Conservation (phyloP, 768 basidiomycete species). For the Omphalotus guepiniiformis region DNA sequence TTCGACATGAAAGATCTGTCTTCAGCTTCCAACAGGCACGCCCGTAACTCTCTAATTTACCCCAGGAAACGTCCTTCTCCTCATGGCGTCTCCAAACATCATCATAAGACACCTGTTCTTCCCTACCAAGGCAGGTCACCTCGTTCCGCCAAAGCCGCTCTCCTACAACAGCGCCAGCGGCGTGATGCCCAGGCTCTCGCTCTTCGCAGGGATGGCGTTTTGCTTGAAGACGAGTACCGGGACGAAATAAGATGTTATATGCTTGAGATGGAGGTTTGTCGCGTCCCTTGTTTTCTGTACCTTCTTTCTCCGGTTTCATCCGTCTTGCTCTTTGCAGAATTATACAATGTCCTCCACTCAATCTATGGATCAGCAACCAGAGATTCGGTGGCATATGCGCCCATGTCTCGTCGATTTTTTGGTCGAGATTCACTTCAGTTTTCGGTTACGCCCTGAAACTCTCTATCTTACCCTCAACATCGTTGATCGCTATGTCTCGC, state of each 20-base stretch:
- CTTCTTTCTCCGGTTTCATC: slow-evolving; percentile 12
- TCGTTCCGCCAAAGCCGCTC: slow-evolving; percentile 56
- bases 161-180: slow-evolving; percentile 55
- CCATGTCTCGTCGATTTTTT: slow-evolving; percentile 98
- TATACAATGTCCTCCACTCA: slow-evolving; percentile 88
- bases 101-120: slow-evolving; percentile 53
- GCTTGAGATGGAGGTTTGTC: slow-evolving; percentile 96
- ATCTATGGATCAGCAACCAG: slow-evolving; percentile 99
- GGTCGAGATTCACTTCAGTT: slow-evolving; percentile 97
- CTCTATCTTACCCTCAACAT: slow-evolving; percentile 98
- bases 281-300: slow-evolving; percentile 9
- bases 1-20: slow-evolving; percentile 77
- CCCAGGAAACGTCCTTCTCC: slow-evolving; percentile 86
- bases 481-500: slow-evolving; percentile 98
- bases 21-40: slow-evolving; percentile 50
- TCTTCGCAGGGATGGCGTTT: slow-evolving; percentile 65
- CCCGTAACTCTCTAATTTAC: slow-evolving; percentile 63
- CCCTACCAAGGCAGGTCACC: slow-evolving; percentile 54
- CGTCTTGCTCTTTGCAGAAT: slow-evolving; percentile 39
- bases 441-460: slow-evolving; percentile 96
- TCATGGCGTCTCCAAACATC: slow-evolving; percentile 66
- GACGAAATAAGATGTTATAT: slow-evolving; percentile 93
- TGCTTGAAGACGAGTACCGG: slow-evolving; percentile 93
- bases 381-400: slow-evolving; percentile 99
- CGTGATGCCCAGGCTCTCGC: slow-evolving; percentile 67